A percentile compares a stretch with the other conserved stretches of the same genome.
Evolutionary conservation across 805 yeast species (phyloP).

Genomic region (Suhomyces pyralidae): DNA sequence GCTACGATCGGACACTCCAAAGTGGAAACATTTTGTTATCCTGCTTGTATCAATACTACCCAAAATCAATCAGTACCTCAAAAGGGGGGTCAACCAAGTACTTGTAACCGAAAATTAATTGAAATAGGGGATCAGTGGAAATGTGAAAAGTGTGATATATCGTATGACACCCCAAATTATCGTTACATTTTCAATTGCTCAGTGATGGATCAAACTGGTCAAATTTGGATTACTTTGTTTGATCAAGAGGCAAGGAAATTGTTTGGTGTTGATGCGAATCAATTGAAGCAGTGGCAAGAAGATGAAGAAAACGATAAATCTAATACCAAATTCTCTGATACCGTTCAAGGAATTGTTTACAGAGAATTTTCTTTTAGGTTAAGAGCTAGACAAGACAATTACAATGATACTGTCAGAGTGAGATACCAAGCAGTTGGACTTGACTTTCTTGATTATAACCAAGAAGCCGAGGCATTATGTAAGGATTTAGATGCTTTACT

Average conservation of each 20-base stretch:
- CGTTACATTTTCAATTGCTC: slow-evolving; percentile 77
- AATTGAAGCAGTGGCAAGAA: slow-evolving; percentile 42
- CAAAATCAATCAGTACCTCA: slow-evolving; percentile 13
- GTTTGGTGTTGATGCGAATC: slow-evolving; percentile 65
- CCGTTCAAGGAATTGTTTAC: slow-evolving; percentile 53
- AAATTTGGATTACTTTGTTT: slow-evolving; percentile 81
- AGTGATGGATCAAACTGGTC: slow-evolving; percentile 78
- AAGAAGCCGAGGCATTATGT: slow-evolving; percentile 60
- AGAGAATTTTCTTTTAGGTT: slow-evolving; percentile 72
- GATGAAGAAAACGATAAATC: slow-evolving; percentile 34
- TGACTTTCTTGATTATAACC: slow-evolving; percentile 50
- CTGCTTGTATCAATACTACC: slow-evolving; percentile 72
- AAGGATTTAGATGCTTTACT: slow-evolving; percentile 39
- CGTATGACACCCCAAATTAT: slow-evolving; percentile 65
- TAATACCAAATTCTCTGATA: slow-evolving; percentile 37
- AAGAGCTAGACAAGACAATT: slow-evolving; percentile 79
- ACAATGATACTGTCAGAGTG: slow-evolving; percentile 72
- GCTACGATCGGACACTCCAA: slow-evolving; percentile 72
- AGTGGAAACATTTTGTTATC: slow-evolving; percentile 79
- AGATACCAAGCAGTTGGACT: slow-evolving; percentile 66
- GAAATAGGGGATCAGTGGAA: slow-evolving; percentile 76
- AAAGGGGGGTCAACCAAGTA: slow-evolving; percentile 7
- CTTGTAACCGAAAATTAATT: slow-evolving; percentile 80
- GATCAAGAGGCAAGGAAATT: slow-evolving; percentile 77
- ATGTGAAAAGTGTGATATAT: slow-evolving; percentile 86